A percentile compares a stretch with the other conserved stretches of the same genome.
Conservation (phyloP, 768 basidiomycete genomes). For the Sistotremastrum suecicum region DNA sequence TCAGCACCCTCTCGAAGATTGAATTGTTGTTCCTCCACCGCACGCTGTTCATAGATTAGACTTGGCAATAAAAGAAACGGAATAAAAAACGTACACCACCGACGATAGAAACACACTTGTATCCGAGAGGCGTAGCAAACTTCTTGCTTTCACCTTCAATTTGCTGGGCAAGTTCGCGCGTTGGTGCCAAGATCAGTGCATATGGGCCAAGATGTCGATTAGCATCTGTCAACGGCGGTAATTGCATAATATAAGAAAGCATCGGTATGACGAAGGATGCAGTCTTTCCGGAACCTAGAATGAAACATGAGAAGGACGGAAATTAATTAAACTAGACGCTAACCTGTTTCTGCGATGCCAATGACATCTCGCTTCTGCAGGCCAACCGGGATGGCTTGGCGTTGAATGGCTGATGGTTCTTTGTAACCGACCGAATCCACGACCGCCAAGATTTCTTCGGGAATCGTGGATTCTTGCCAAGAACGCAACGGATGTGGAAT, state of each 20-base stretch:
- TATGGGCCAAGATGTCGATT: constrained; percentile 91
- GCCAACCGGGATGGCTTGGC: constrained; percentile 98
- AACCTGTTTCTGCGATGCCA: constrained; percentile 96
- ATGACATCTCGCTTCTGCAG: constrained; percentile 94
- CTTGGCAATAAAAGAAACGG: constrained; percentile 9
- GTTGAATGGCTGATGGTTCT: constrained; percentile 92
- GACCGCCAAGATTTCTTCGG: constrained; percentile 59
- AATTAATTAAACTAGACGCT: constrained; percentile 10
- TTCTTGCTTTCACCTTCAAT: constrained; percentile 88
- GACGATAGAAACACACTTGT: constrained; percentile 92
- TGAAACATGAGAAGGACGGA: not conserved
- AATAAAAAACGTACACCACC: constrained; percentile 59
- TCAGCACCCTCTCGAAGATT: constrained; percentile 96
- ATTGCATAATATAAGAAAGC: constrained; percentile 81
- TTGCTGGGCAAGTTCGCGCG: constrained; percentile 97
- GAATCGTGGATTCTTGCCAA: constrained; percentile 84
- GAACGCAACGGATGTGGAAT: constrained; percentile 90
- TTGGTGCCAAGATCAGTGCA: constrained; percentile 85
- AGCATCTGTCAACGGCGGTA: constrained; percentile 82
- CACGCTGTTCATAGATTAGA: constrained; percentile 33
- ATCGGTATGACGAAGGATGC: constrained; percentile 98
- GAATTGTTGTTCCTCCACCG: constrained; percentile 96
- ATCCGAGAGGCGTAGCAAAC: constrained; percentile 83
- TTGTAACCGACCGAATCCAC: constrained; percentile 92
- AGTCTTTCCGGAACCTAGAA: constrained; percentile 90